Conservation (phyloP, 2,329 filamentous ascomycete species). For the Colletotrichum viniferum region DNA sequence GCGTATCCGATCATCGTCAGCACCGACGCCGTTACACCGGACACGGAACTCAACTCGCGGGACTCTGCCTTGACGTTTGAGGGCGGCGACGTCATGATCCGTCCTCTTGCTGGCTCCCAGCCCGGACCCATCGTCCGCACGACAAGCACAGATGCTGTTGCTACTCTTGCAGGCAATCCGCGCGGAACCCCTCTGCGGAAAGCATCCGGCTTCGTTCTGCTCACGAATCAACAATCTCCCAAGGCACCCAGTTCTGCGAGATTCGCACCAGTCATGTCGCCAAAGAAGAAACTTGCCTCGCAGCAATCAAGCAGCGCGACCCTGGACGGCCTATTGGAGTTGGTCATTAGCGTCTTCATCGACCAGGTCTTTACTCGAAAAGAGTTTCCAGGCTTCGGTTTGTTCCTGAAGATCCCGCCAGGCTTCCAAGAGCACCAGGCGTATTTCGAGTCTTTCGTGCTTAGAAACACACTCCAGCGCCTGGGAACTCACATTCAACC, state of each 20-base stretch:
- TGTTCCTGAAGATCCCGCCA: constrained; percentile 88
- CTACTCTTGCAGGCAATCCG: constrained; percentile 50
- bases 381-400: constrained; percentile 85
- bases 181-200: constrained; percentile 72
- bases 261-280: constrained; percentile 66
- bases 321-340: constrained; percentile 76
- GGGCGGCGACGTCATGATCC: constrained; percentile 82
- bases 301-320: constrained; percentile 69
- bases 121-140: constrained; percentile 77
- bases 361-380: constrained; percentile 87
- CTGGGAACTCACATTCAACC: constrained; percentile 73
- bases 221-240: constrained; percentile 72
- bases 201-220: constrained; percentile 88
- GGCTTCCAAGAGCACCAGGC: constrained; percentile 94
- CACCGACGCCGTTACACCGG: constrained; percentile 80
- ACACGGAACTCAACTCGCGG: constrained; percentile 85
- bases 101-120: constrained; percentile 69
- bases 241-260: constrained; percentile 64
- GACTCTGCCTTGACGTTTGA: constrained; percentile 84
- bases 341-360: constrained; percentile 80
- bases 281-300: constrained; percentile 54
- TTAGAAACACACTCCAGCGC: constrained; percentile 75
- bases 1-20: constrained; percentile 90
- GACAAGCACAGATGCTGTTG: constrained; percentile 58
- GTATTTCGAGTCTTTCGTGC: constrained; percentile 90